These are phyloP conservation scores for Magnaporthiopsis rhizophila DNA, from an alignment of 2,329 filamentous ascomycete genomes.

Conservation along the genomic window DNA sequence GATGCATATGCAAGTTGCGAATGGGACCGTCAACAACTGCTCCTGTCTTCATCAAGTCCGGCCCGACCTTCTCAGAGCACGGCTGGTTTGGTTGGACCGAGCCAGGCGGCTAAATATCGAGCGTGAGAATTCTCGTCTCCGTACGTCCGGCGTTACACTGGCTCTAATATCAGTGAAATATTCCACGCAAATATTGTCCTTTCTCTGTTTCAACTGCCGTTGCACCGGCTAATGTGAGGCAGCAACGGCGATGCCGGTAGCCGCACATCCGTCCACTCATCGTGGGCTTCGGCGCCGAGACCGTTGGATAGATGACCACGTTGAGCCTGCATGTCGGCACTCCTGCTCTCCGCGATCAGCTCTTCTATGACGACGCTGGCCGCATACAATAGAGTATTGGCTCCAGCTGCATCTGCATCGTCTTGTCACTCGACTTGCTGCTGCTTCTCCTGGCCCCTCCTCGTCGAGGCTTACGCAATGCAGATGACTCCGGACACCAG, in stretches of 20 bases:
- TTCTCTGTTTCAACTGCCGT: background rate
- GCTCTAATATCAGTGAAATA: background rate
- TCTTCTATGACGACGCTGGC: background rate
- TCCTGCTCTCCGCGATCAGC: background rate
- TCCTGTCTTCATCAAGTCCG: background rate
- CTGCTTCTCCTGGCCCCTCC: background rate
- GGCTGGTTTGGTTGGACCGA: background rate
- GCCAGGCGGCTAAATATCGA: background rate
- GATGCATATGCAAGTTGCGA: background rate
- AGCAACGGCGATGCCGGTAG: conserved; percentile 1
- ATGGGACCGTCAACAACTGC: background rate
- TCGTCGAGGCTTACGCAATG: background rate
- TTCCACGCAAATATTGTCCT: background rate
- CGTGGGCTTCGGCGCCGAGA: background rate
- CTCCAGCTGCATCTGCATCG: background rate
- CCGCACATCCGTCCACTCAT: background rate
- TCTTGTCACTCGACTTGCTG: background rate
- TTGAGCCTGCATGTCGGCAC: background rate
- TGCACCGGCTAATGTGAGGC: background rate
- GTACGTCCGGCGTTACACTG: background rate
- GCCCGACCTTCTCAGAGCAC: background rate
- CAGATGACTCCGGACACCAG: background rate
- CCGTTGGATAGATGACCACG: background rate
- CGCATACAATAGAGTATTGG: background rate
- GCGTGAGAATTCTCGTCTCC: background rate